Evolutionary conservation across 2,329 filamentous ascomycete genomes (phyloP).

Genomic region (Penicillium vulpinum): DNA sequence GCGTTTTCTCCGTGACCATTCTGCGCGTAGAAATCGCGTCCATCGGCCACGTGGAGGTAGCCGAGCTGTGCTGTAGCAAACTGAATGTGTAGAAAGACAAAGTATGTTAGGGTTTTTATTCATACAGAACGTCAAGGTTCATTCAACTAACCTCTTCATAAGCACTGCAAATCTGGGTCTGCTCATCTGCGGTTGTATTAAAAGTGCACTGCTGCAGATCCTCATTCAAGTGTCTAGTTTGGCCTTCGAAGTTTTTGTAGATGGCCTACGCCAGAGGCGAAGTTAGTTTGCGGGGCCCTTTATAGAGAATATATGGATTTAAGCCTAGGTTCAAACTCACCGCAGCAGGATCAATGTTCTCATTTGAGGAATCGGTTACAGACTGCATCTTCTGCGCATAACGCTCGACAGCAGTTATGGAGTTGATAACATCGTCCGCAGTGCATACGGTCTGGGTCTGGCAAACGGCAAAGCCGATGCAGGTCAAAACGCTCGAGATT

Average conservation of each 20-base stretch:
- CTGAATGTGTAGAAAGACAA: neutral
- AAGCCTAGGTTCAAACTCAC: neutral
- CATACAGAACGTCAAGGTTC: neutral
- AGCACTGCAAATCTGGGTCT: neutral
- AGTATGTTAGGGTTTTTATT: neutral
- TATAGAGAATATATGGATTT: too few relatives aligned
- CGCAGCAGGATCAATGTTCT: neutral
- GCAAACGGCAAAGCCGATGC: neutral
- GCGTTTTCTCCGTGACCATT: neutral
- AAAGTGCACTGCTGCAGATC: slow-evolving; percentile 1
- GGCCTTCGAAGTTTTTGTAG: neutral
- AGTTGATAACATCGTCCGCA: neutral
- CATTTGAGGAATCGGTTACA: neutral
- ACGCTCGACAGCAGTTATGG: neutral
- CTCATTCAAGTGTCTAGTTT: neutral
- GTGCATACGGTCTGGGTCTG: neutral
- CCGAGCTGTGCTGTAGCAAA: neutral
- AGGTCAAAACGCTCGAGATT: neutral
- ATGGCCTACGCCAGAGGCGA: neutral
- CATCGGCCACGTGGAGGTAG: neutral
- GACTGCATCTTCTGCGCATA: neutral
- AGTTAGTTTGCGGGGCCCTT: neutral
- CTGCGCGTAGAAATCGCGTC: neutral
- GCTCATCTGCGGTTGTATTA: neutral
- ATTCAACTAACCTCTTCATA: neutral